Base-by-base conservation (phyloP, 2,329 filamentous ascomycete genomes). In the Trichoderma citrinoviride region DNA sequence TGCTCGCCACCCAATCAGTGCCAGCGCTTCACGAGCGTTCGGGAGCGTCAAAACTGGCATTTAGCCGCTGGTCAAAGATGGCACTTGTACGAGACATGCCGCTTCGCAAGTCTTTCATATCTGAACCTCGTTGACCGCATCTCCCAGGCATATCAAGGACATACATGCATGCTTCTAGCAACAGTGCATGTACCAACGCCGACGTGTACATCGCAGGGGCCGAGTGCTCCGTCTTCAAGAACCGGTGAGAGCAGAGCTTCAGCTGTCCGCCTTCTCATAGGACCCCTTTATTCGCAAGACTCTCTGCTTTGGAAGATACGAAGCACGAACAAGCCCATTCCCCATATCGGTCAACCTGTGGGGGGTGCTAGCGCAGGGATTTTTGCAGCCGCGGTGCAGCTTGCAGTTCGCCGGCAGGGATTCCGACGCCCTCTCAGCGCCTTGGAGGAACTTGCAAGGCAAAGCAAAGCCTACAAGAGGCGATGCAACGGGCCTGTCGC, bases 321-420 rank as follows among this genome's bases (percentile, higher is more conserved):
- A 37, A 49, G 29, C 19, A 40, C 19, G 6, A 19, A 53, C 33
- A 44, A 52, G 37, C 17, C 44, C 41, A 37, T 40, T 46, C 41
- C 40, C 61, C 37, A 43, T 40, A 64, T 57, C 43, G 43, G 61
- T 41, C 53, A 49, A 27, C 49, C 21, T 37, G 44, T 56, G 52
- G 44, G 43, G 50, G 44, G 23, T 37, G 17, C 61, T 64, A 53
- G 52, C 53, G 53, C 53, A 64, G 52, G 53, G 53, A 57, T 64
- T 64, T 61, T 61, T 61, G 57, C 46, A 52, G 27, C 57, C 57
- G 23, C 47, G 41, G 41, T 52, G 44, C 58, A 54, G 3, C 23
- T 19, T 33, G 57, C 17, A 44, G 49, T 33, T 49, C 43, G n/a
- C 52, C 27, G 46, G 49, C 58, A 64, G 61, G 52, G 61, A 64